phyloP scores from a whole-genome alignment of 805 yeast species.

The Suhomyces xylopsoci region DNA sequence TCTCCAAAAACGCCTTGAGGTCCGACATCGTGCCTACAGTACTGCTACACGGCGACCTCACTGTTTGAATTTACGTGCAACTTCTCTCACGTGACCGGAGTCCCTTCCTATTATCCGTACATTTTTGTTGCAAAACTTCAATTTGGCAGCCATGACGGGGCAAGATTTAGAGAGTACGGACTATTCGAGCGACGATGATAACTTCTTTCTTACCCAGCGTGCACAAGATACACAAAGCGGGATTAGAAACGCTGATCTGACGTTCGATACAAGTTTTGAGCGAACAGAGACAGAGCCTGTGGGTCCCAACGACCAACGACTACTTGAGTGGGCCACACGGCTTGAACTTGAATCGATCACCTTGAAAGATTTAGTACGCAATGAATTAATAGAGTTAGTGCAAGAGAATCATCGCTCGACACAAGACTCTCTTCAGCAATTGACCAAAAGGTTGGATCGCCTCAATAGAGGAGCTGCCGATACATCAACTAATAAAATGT shows the following conservation, averaged over 20 bases:
- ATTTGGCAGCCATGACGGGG: neutral
- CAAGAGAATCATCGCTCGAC: neutral
- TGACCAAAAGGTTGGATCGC: neutral
- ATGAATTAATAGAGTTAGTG: neutral
- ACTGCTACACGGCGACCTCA: neutral
- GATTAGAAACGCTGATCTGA: neutral
- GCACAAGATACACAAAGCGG: neutral
- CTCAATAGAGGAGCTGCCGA: neutral
- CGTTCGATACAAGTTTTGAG: neutral
- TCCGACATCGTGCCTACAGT: slow-evolving; percentile 10
- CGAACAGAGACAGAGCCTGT: neutral
- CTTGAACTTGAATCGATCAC: slow-evolving; percentile 29
- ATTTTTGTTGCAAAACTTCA: neutral
- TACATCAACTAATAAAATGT: neutral
- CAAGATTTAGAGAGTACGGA: slow-evolving; percentile 9
- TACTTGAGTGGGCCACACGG: slow-evolving; percentile 29
- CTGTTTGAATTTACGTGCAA: neutral
- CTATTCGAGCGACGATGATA: slow-evolving; percentile 20
- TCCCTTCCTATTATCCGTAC: neutral
- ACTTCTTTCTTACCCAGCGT: slow-evolving; percentile 6
- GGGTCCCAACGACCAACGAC: neutral
- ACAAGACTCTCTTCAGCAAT: neutral
- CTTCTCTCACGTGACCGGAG: neutral
- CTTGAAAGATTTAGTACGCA: slow-evolving; percentile 15
- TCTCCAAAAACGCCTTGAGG: slow-evolving; percentile 10